Evolutionary conservation across 2,329 filamentous ascomycete species (phyloP), one percentile per base, ranked within the genome.

Genomic region (Thielaviopsis punctulata): DNA sequence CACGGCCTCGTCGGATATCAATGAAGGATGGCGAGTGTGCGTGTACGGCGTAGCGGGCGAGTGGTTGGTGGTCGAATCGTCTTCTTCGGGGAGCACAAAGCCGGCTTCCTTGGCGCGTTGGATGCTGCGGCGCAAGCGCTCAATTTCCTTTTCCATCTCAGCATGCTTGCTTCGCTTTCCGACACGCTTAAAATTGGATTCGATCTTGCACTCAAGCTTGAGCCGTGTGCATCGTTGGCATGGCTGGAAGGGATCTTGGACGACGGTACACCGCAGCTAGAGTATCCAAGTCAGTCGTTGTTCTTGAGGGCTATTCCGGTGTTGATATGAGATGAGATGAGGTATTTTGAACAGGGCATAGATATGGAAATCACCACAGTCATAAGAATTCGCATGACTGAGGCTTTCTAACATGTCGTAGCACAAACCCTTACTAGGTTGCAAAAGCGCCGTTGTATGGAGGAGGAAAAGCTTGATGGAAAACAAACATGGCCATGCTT

Each of bases 91-190:
- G 24, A 75, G 58, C 13, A 70, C 60, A 57, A 71, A 81, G 54
- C 79, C 78, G 59, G 80, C 75, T 19, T 71, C 61, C 59, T 77
- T 73, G 55, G 81, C 80, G 57, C 73, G 71, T 53, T 76, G 68
- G 56, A 84, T 71, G 59, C 72, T 77, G 45, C 78, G 74, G 49
- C 80, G 76, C 58, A 83, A 66, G 56, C 72, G 77, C 54, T 86
- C 82, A 61, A 89, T 85, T 65, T 89, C 83, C 66, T 80, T 84
- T 63, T 87, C 84, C 84, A 89, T 89, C 67, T 89, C 85, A 60
- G 84, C 84, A 65, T 90, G 84, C 64, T 86, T 84, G 57, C 79
- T 84, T 43, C 85, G 77, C 70, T 92, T 92, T 57, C 85, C 83
- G 18, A 89, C 73, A 59, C 85, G 80, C 73, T 88, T 89, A 68